These are phyloP conservation scores for Auricularia heimuer DNA, from an alignment of 768 basidiomycete genomes.

Conservation along the genomic window DNA sequence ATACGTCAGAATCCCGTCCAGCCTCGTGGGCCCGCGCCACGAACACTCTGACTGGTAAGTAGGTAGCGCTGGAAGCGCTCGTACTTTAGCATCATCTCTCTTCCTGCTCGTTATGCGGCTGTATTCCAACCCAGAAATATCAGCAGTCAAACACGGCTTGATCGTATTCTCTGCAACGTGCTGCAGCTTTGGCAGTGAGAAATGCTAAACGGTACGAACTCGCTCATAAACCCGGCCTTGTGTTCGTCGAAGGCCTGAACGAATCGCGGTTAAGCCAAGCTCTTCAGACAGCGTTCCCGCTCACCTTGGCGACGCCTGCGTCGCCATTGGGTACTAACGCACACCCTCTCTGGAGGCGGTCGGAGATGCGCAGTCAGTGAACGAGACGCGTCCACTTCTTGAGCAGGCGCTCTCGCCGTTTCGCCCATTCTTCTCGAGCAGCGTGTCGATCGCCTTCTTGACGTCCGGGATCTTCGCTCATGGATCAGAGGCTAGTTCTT, in stretches of 20 bases:
- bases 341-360: conserved; percentile 76
- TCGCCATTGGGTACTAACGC: conserved; percentile 6
- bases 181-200: conserved; percentile 48
- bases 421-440: conserved; percentile 78
- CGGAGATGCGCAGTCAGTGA: conserved; percentile 77
- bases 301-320: background rate
- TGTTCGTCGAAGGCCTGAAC: conserved; percentile 9
- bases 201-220: conserved; percentile 64
- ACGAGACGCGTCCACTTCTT: conserved; percentile 86
- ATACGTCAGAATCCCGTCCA: too few relatives aligned
- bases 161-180: conserved; percentile 4
- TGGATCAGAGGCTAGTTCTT: conserved; percentile 86
- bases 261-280: background rate
- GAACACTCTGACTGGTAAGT: too few relatives aligned
- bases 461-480: conserved; percentile 92
- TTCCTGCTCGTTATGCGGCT: background rate
- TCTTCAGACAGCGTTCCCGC: background rate
- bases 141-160: background rate
- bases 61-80: too few relatives aligned
- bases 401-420: conserved; percentile 67
- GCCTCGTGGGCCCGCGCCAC: too few relatives aligned
- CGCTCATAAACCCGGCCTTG: conserved; percentile 49
- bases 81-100: background rate
- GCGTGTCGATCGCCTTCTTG: conserved; percentile 90
- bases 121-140: too few relatives aligned